Evolutionary conservation across 768 basidiomycete genomes (phyloP), one percentile per base, ranked within the genome.

Genomic region (Lyophyllum atratum): DNA sequence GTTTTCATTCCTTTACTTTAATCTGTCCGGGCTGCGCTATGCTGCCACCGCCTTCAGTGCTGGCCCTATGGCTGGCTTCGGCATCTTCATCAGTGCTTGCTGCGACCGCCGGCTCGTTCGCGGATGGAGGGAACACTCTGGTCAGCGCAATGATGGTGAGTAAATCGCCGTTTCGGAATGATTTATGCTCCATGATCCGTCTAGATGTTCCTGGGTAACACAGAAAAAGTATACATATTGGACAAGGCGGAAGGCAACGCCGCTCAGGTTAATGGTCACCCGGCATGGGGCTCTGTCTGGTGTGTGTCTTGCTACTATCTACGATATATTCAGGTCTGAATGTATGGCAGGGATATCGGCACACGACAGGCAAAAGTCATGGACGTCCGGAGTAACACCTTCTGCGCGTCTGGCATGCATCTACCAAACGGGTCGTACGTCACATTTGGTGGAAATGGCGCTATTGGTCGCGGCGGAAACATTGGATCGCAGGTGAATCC

Each of bases 351-450:
- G 84, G 88, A 93, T 68, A 76, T 89, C 45, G 71, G 75, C 5
- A 78, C 85, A 0, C 84, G 84, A 58, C 72, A 78, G 25, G 80
- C 83, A n/a, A 78, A 77, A 19, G 69, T 84, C 0, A 91, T 95
- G 86, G 89, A 91, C 49, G 77, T 93, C 15, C 59, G 64, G 39
- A 88, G 88, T 26, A 93, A 93, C 66, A 74, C 81, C 4, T 93
- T 93, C 75, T 93, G 92, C 63, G 84, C 92, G n/a, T 92, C 87
- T 1, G 92, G 91, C 45, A 84, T 87, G 83, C 89, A 92, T 66
- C 75, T 92, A 1, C 90, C 90, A 12, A 92, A 92, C 59, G 89
- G 89, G 28, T 90, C 89, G 1, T 92, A 76, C 58, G 81, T 76
- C 12, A 84, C 89, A 0, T 87, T 92, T 60, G 91, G 91, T 59